Evolutionary conservation across 495 filamentous ascomycete species (phyloP).

Genomic region (Penicillium riverlandense): DNA sequence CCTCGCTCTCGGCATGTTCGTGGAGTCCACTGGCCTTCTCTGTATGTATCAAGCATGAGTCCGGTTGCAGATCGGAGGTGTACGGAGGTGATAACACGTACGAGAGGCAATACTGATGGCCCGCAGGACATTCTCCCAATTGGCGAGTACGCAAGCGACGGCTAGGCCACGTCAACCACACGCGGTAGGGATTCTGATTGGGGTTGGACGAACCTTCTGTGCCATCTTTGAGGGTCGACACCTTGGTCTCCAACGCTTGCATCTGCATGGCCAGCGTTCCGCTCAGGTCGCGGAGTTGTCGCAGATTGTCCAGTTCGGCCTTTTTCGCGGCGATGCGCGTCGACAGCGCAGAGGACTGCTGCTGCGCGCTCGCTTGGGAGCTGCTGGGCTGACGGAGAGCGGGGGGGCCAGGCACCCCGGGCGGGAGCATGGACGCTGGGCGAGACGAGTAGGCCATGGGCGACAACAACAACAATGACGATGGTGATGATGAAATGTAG

Average conservation of each 20-base stretch:
- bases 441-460: constrained; percentile 53
- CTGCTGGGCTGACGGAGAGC: constrained; percentile 31
- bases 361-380: constrained; percentile 29
- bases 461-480: not conserved
- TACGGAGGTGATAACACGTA: constrained; percentile 19
- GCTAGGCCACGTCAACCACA: constrained; percentile 38
- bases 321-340: constrained; percentile 90
- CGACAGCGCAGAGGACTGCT: constrained; percentile 75
- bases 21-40: constrained; percentile 18
- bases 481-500: not conserved
- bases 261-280: constrained; percentile 82
- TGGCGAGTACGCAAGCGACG: constrained; percentile 84
- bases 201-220: constrained; percentile 63
- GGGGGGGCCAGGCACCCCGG: constrained; percentile 7
- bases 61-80: too few species aligned
- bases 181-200: too few species aligned
- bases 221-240: constrained; percentile 81
- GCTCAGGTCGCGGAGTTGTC: constrained; percentile 81
- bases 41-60: not conserved
- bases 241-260: constrained; percentile 81
- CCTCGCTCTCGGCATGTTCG: constrained; percentile 5
- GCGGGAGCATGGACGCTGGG: constrained; percentile 30
- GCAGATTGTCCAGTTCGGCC: constrained; percentile 82
- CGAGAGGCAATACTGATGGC: constrained; percentile 94
- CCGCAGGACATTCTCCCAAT: constrained; percentile 92